Conservation (phyloP, 2,329 filamentous ascomycete genomes). For the Fusarium nematophilum region DNA sequence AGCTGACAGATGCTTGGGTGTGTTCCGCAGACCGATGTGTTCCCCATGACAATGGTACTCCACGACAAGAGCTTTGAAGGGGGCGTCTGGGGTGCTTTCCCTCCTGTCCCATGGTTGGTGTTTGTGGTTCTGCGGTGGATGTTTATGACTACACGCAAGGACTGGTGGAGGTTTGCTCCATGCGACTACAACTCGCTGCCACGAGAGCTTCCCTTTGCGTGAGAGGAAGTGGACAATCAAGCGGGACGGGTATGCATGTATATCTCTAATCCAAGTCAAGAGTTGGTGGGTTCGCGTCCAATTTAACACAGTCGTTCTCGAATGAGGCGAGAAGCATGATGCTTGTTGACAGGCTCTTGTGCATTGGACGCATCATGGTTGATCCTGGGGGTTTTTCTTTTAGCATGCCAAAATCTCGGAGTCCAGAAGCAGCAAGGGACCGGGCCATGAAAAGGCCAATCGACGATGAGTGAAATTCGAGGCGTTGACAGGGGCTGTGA, state of each 20-base stretch:
- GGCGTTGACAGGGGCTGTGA: constrained; percentile 8
- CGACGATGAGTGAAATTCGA: constrained; percentile 25
- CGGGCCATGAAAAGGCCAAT: no score
- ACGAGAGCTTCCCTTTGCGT: constrained; percentile 51
- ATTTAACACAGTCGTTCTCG: no score
- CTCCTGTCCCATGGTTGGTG: constrained; percentile 44
- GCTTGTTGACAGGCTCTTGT: no score
- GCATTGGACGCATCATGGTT: no score
- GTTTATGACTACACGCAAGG: constrained; percentile 49
- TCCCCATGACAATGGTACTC: constrained; percentile 41
- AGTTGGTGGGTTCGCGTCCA: no score
- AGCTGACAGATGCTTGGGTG: background rate
- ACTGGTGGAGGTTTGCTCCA: constrained; percentile 51
- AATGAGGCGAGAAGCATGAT: no score
- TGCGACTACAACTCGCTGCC: constrained; percentile 46
- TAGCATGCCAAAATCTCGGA: no score
- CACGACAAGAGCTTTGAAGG: constrained; percentile 45
- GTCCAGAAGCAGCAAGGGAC: no score
- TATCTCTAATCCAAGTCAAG: no score
- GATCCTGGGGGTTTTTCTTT: no score
- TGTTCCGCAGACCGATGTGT: constrained; percentile 33
- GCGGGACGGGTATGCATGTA: no score
- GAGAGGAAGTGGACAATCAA: no score
- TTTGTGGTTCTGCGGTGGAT: constrained; percentile 48
- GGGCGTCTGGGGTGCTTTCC: constrained; percentile 42